Base-by-base conservation (phyloP, 306 rosid genomes). In the Psophocarpus tetragonolobus region DNA sequence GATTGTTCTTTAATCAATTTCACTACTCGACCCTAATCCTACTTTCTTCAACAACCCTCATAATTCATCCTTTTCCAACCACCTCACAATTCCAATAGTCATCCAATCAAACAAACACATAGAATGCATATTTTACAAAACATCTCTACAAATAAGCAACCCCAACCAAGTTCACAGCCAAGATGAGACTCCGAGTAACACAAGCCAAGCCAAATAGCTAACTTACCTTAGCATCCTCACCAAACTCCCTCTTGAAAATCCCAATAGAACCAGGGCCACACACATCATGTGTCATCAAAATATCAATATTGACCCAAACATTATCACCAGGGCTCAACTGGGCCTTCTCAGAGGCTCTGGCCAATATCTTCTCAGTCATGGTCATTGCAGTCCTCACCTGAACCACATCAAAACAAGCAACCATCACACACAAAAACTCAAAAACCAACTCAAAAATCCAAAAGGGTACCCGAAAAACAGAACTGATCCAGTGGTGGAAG, bases 191-290 rank as follows among this genome's bases (percentile, higher is more conserved):
- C 18, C 0, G 9, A 57, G 61, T 56, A 45, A 51, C 3, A 54
- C 9, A 15, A 29, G 47, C 50, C 15, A 75, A 62, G 26, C 26
- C 42, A 61, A n/a, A 2, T 30, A 61, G 5, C 70, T 15, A 4
- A 58, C 27, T 41, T 71, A 94, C 98, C 97, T 92, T 90, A 0
- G 98, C 97, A 58, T 91, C 72, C 66, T 92, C 84, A 68, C 98
- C 98, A 64, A 95, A 95, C 82, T 95, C 98, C 76, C 79, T 95
- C 90, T 95, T 92, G 83, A 95, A 95, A 80, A 95, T 86, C 8
- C 98, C 98, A 32, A 92, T 70, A n/a, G 97, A 84, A 72, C 98
- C 98, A 57, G 98, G 98, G 48, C 98, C 97, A 68, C 92, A 91
- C 1, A 95, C 96, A 85, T 95, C 98, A 82, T 95, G 97, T 61